Percentiles rank a stretch among this genome's conserved stretches.
These are phyloP conservation scores for Gypsophila paniculata DNA, from an alignment of 179 eudicot species.

Conservation along the genomic window DNA sequence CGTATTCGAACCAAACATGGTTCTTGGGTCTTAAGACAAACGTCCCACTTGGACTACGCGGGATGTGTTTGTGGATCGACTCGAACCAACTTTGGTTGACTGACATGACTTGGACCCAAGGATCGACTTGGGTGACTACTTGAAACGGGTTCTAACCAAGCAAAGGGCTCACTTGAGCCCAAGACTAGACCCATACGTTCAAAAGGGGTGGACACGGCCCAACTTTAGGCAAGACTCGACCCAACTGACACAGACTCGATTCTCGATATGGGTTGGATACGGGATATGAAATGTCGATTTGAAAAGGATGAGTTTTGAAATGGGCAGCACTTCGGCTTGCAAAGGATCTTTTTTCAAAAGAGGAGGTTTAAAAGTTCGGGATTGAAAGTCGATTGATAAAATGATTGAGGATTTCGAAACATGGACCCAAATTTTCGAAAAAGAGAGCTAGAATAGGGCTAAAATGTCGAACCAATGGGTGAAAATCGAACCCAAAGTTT, in stretches of 20 bases:
- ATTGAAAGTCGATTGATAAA: too few relatives aligned
- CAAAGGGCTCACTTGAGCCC: conserved; percentile 2
- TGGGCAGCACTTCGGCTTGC: too few relatives aligned
- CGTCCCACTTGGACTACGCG: background rate
- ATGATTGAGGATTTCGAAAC: too few relatives aligned
- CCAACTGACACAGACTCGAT: background rate
- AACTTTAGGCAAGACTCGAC: background rate
- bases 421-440: too few relatives aligned
- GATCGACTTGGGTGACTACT: background rate
- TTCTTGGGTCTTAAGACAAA: background rate
- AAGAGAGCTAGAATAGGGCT: too few relatives aligned
- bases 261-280: background rate
- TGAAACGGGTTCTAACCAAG: background rate
- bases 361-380: too few relatives aligned
- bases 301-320: background rate
- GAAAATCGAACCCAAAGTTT: too few relatives aligned
- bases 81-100: background rate
- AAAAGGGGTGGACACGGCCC: background rate
- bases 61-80: background rate
- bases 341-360: too few relatives aligned
- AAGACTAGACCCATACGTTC: background rate
- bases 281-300: background rate
- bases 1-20: background rate
- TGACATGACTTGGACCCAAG: background rate
- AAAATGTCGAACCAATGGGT: too few relatives aligned